phyloP scores from a whole-genome alignment of 179 eudicot species.

The Silene coronaria region DNA sequence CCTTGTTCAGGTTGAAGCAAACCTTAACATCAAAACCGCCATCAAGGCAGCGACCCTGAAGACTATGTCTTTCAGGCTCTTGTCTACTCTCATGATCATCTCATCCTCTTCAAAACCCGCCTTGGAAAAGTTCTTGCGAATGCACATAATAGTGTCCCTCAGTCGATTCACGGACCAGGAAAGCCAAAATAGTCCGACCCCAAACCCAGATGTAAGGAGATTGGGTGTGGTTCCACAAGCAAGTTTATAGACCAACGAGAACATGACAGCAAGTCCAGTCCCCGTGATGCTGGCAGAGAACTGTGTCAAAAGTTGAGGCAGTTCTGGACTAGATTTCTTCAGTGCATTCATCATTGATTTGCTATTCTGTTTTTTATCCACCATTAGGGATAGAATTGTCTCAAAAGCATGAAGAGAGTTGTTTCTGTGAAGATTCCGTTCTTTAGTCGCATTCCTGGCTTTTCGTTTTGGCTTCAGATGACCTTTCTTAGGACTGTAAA shows the following conservation, averaged over 20 bases:
- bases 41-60: constrained; percentile 53
- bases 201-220: constrained; percentile 49
- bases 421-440: constrained; percentile 37
- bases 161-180: constrained; percentile 59
- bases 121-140: constrained; percentile 45
- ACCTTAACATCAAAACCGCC: constrained; percentile 52
- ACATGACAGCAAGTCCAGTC: constrained; percentile 69
- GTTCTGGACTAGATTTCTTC: constrained; percentile 55
- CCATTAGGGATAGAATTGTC: constrained; percentile 49
- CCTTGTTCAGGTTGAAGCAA: constrained; percentile 39
- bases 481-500: constrained; percentile 38
- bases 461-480: constrained; percentile 31
- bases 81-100: constrained; percentile 44
- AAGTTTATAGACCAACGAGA: constrained; percentile 48
- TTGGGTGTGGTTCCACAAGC: constrained; percentile 49
- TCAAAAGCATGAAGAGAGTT: constrained; percentile 67
- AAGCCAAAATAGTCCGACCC: constrained; percentile 74
- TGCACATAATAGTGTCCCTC: constrained; percentile 48
- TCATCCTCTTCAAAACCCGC: constrained; percentile 42
- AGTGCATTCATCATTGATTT: constrained; percentile 42
- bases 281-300: constrained; percentile 83
- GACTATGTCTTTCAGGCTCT: constrained; percentile 45
- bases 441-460: constrained; percentile 30
- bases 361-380: constrained; percentile 41
- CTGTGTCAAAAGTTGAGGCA: constrained; percentile 59